Percentiles rank a stretch among this genome's conserved stretches.
These are phyloP conservation scores for Curvularia verruculosa DNA, from an alignment of 2,329 filamentous ascomycete species.

Conservation along the genomic window DNA sequence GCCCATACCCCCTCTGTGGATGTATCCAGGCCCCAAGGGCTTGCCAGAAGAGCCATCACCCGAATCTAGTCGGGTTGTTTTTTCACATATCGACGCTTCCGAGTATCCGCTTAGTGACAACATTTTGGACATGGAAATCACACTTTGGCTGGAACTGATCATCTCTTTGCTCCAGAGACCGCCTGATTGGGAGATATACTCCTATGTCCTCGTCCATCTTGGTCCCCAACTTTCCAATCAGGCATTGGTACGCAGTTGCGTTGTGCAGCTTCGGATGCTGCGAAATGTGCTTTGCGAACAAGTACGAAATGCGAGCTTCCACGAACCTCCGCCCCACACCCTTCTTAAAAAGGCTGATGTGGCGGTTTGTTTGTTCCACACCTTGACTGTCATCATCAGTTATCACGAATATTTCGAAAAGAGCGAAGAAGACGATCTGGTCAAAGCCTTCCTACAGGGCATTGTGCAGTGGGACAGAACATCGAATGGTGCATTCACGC, in stretches of 20 bases:
- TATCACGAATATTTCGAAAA: slow-evolving; percentile 87
- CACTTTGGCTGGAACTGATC: slow-evolving; percentile 75
- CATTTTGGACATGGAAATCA: slow-evolving; percentile 57
- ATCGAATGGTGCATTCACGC: slow-evolving; percentile 92
- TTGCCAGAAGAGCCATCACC: slow-evolving; percentile 61
- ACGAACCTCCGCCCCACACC: slow-evolving; percentile 79
- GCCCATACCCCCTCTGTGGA: slow-evolving; percentile 58
- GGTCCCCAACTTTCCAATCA: slow-evolving; percentile 90
- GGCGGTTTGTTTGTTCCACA: slow-evolving; percentile 85
- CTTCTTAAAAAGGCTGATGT: slow-evolving; percentile 87
- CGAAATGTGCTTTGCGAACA: slow-evolving; percentile 81
- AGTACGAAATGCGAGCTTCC: slow-evolving; percentile 75
- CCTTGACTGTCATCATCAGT: slow-evolving; percentile 84
- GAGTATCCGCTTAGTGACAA: slow-evolving; percentile 42
- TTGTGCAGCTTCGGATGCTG: slow-evolving; percentile 76
- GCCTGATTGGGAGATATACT: slow-evolving; percentile 90
- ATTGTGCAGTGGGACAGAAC: slow-evolving; percentile 85
- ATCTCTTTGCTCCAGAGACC: slow-evolving; percentile 75
- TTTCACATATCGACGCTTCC: slow-evolving; percentile 54
- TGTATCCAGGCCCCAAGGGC: slow-evolving; percentile 60
- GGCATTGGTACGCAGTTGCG: slow-evolving; percentile 76
- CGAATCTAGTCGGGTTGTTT: slow-evolving; percentile 58
- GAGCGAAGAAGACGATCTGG: slow-evolving; percentile 85
- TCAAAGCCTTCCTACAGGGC: slow-evolving; percentile 83
- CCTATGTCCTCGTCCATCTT: slow-evolving; percentile 84